Base-by-base conservation (phyloP, 305 asterid species). In the Solanum hybrid region DNA sequence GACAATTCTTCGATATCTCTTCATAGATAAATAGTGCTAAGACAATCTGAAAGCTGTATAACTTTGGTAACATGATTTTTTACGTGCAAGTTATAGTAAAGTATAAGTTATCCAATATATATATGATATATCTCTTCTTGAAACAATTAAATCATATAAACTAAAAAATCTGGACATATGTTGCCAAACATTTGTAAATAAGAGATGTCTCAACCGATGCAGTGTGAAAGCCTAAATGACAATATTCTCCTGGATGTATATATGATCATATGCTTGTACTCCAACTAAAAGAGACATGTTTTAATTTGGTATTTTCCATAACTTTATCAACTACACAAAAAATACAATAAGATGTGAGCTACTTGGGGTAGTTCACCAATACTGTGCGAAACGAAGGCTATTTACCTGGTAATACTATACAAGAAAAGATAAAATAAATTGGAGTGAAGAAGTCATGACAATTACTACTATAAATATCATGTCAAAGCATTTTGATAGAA, bases 321-420 rank as follows among this genome's bases (percentile, higher is more conserved):
- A 45, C 64, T 45, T 45, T 45, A 45, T 45, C 64, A 14, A 2
- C 64, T 45, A 45, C 64, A 45, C 22, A 45, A 45, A 45, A 45
- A 45, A 5, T 14, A 14, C 0, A 45, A 45, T 56, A 56, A 56
- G 10, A 56, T 56, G 10, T 56, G 71, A 56, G 71, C 69, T 56
- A 56, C 69, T 17, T 17, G 10, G 1, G 69, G 71, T 1, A 56
- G 71, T 56, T 19, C 71, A 56, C 5, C 24, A 19, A 7, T 51
- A 15, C 11, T 6, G 2, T 3, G 24, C 2, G 5, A 56, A 56
- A 1, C 5, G 4, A 0, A 0, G 24, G 1, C 2, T 0, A 56
- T 56, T 17, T 19, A 56, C 69, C 24, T 19, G 0, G 0, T 56
- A 56, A 56, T 56, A 56, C 2, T 19, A 56, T 56, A 56, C 71